phyloP scores from a whole-genome alignment of 2,329 filamentous ascomycete species.

The Orbilia brochopaga region DNA sequence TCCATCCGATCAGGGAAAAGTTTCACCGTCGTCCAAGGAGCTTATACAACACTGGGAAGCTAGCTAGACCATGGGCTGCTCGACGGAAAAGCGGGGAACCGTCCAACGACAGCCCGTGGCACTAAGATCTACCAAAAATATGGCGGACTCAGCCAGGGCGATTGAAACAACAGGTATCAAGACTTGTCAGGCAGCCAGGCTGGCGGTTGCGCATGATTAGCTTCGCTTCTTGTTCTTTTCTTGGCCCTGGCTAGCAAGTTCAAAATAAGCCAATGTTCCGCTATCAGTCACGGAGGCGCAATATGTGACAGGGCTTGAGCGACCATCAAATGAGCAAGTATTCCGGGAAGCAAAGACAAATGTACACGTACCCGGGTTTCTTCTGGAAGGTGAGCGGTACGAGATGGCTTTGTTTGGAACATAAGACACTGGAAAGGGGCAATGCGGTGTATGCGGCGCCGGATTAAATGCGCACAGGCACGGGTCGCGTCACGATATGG shows the following conservation, averaged over 20 bases:
- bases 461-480: slow-evolving; percentile 2
- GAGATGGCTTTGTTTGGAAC: slow-evolving; percentile 7
- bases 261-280: background rate
- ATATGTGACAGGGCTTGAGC: background rate
- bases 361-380: slow-evolving; percentile 22
- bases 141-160: slow-evolving; percentile 30
- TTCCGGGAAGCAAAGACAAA: slow-evolving; percentile 37
- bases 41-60: slow-evolving; percentile 33
- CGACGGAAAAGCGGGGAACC: background rate
- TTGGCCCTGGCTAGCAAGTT: slow-evolving; percentile 16
- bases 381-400: slow-evolving; percentile 22
- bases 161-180: slow-evolving; percentile 42
- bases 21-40: slow-evolving; percentile 14
- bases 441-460: slow-evolving; percentile 9
- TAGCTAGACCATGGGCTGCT: slow-evolving; percentile 7
- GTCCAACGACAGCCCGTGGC: slow-evolving; percentile 5
- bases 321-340: background rate
- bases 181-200: slow-evolving; percentile 36
- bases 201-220: slow-evolving; percentile 18
- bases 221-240: slow-evolving; percentile 13
- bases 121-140: slow-evolving; percentile 28
- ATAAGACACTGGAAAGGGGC: slow-evolving; percentile 8
- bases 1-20: slow-evolving; percentile 34
- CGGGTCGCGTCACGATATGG: no score
- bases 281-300: background rate